These are phyloP conservation scores for Aspergillus sclerotialis DNA, from an alignment of 2,329 filamentous ascomycete genomes.

Conservation along the genomic window DNA sequence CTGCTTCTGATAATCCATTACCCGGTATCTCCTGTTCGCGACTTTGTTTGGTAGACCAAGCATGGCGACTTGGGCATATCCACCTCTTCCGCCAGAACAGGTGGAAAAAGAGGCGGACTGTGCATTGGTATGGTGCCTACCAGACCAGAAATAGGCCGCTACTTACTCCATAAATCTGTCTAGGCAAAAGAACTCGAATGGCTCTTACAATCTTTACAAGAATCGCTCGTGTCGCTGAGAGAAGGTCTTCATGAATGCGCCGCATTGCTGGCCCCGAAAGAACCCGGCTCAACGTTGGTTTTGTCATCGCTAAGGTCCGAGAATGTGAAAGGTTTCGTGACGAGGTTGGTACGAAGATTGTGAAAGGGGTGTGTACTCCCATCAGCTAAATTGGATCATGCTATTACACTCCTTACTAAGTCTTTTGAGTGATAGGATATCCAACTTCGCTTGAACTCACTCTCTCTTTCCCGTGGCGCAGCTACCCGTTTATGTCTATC, in stretches of 20 bases:
- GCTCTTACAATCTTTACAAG: constrained; percentile 55
- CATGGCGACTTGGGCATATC: constrained; percentile 59
- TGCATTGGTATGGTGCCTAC: constrained; percentile 38
- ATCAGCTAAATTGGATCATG: not conserved
- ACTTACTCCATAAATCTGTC: constrained; percentile 3
- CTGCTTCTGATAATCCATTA: too few species aligned
- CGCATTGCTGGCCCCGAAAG: constrained; percentile 72
- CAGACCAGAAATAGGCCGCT: not conserved
- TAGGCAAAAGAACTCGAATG: constrained; percentile 56
- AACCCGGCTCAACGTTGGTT: constrained; percentile 81
- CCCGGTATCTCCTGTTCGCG: too few species aligned
- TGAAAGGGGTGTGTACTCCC: constrained; percentile 78
- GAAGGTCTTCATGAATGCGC: constrained; percentile 82
- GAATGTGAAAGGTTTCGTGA: constrained; percentile 85
- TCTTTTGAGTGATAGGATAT: constrained; percentile 51
- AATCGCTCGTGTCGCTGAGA: constrained; percentile 55
- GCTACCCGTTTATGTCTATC: constrained; percentile 48
- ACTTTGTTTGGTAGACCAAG: constrained; percentile 3
- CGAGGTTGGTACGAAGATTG: constrained; percentile 83
- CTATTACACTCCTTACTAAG: constrained; percentile 1
- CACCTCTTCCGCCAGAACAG: constrained; percentile 46
- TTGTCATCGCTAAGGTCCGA: constrained; percentile 83
- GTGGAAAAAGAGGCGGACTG: constrained; percentile 47
- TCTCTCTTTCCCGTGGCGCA: constrained; percentile 46
- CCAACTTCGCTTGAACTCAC: constrained; percentile 59